A percentile compares a stretch with the other conserved stretches of the same genome.
These are phyloP conservation scores for Barnettozyma salicaria DNA, from an alignment of 805 yeast species.

Conservation along the genomic window DNA sequence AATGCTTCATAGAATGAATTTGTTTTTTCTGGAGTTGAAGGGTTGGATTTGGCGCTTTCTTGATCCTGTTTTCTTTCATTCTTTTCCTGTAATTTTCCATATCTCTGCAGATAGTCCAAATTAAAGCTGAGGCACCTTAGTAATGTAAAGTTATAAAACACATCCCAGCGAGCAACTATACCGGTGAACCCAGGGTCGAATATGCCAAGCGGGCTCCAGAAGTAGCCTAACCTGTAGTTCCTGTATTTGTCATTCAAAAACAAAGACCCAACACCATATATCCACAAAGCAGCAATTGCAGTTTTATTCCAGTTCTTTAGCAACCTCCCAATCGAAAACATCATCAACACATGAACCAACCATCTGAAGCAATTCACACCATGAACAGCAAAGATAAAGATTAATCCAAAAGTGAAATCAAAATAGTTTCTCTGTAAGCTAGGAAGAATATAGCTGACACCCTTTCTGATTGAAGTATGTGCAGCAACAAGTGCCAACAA, in stretches of 20 bases:
- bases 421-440: constrained; percentile 45
- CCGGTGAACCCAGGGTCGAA: constrained; percentile 66
- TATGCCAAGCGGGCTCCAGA: constrained; percentile 37
- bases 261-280: constrained; percentile 69
- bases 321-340: constrained; percentile 44
- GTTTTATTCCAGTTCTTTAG: constrained; percentile 27
- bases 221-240: constrained; percentile 41
- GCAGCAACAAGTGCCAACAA: constrained; percentile 46
- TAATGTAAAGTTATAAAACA: constrained; percentile 84
- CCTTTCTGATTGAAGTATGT: constrained; percentile 50
- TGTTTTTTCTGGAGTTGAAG: constrained; percentile 15
- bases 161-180: constrained; percentile 89
- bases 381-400: constrained; percentile 68
- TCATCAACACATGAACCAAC: constrained; percentile 47
- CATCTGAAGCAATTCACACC: constrained; percentile 70
- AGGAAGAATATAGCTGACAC: constrained; percentile 19
- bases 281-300: constrained; percentile 56
- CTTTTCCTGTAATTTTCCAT: constrained; percentile 18
- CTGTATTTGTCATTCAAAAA: constrained; percentile 71
- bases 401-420: constrained; percentile 65
- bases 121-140: constrained; percentile 80
- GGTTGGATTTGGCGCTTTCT: constrained; percentile 20
- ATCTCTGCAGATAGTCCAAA: constrained; percentile 59
- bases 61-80: constrained; percentile 15
- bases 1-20: constrained; percentile 14